Conservation (phyloP, 2,329 filamentous ascomycete genomes). For the Drechslerella coelobrocha region DNA sequence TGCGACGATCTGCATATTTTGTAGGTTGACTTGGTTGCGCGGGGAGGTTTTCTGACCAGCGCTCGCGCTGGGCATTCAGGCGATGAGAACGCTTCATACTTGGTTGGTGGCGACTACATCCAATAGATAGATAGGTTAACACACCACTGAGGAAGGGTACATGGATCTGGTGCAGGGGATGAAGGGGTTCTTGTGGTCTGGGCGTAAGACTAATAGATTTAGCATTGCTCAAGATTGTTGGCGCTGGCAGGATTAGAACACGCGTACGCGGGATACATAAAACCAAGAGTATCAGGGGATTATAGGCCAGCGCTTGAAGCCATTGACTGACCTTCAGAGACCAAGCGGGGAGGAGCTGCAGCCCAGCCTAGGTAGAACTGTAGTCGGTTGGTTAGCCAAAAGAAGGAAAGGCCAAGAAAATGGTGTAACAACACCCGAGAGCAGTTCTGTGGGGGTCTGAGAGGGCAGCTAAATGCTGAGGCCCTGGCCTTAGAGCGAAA, state of each 20-base stretch:
- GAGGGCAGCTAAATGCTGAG: background rate
- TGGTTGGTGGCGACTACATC: background rate
- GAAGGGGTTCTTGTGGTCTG: too few relatives aligned
- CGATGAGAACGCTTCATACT: constrained; percentile 22
- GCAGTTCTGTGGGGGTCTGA: background rate
- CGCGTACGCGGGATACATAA: too few relatives aligned
- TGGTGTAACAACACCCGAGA: background rate
- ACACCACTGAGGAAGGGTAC: too few relatives aligned
- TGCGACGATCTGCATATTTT: constrained; percentile 9
- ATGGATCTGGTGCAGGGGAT: too few relatives aligned
- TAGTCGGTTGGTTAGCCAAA: background rate
- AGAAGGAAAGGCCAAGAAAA: background rate
- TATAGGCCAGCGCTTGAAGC: too few relatives aligned
- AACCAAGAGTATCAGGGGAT: too few relatives aligned
- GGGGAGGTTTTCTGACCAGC: constrained; percentile 12
- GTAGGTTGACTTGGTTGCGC: background rate
- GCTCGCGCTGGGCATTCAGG: constrained; percentile 17
- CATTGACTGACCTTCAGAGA: background rate
- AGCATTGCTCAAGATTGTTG: too few relatives aligned
- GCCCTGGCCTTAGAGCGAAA: too few relatives aligned
- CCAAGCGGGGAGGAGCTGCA: background rate
- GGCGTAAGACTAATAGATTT: too few relatives aligned
- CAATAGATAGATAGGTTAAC: background rate
- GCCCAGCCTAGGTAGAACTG: background rate
- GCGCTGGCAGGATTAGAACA: too few relatives aligned